phyloP scores from a whole-genome alignment of 768 basidiomycete species.

The Podaxis rugospora region DNA sequence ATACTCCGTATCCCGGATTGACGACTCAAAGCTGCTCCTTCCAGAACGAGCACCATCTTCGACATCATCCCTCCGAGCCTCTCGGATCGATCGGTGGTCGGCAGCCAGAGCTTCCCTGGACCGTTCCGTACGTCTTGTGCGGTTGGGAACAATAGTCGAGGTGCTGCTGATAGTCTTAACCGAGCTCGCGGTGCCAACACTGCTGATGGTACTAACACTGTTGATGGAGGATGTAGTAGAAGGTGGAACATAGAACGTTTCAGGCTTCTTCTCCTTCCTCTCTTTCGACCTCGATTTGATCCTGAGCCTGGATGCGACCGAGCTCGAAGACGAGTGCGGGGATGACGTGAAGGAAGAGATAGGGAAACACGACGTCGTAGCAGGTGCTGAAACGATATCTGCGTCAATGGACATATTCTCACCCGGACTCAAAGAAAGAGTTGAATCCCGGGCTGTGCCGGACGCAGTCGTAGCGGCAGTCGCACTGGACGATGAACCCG shows the following conservation, averaged over 20 bases:
- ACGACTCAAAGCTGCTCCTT: background rate
- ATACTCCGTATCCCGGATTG: background rate
- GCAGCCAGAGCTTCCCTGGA: background rate
- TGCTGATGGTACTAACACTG: background rate
- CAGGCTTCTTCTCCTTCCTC: background rate
- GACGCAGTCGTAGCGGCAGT: background rate
- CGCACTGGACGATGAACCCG: background rate
- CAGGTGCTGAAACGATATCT: background rate
- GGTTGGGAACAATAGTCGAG: background rate
- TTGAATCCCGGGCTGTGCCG: background rate
- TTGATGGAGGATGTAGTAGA: background rate
- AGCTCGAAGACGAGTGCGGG: background rate
- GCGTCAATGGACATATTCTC: background rate
- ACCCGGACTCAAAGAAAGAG: background rate
- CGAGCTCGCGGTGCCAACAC: background rate
- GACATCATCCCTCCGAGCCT: background rate
- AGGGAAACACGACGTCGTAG: background rate
- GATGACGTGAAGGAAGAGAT: background rate
- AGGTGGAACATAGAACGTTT: background rate
- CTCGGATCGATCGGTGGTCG: background rate
- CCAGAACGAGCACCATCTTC: background rate
- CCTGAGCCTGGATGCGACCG: background rate
- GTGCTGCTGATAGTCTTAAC: background rate
- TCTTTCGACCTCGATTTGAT: background rate
- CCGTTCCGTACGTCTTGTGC: too few relatives aligned